Percentiles rank a stretch among this genome's conserved stretches.
Evolutionary conservation across 2,329 filamentous ascomycete species (phyloP).

Genomic region (Paraphoma chrysanthemicola): DNA sequence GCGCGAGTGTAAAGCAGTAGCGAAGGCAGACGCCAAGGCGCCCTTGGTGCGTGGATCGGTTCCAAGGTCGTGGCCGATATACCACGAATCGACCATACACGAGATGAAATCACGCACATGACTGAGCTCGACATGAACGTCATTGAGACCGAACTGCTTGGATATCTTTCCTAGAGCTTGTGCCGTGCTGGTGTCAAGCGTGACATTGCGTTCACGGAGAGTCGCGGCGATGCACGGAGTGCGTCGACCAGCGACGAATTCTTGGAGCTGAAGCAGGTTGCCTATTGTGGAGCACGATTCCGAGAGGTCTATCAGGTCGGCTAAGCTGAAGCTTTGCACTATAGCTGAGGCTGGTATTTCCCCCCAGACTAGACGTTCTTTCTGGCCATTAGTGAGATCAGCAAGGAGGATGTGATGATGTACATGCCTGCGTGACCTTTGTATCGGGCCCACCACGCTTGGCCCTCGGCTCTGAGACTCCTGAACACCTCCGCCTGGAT

Average conservation of each 20-base stretch:
- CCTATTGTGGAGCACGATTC: not conserved
- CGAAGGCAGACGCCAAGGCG: not conserved
- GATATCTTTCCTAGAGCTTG: not conserved
- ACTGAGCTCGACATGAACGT: not conserved
- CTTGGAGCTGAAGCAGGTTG: not conserved
- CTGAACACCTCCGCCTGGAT: too few species aligned
- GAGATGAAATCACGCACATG: not conserved
- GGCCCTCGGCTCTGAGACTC: too few species aligned
- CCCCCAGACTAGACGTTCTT: not conserved
- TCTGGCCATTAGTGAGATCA: not conserved
- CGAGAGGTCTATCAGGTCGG: not conserved
- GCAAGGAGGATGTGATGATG: not conserved
- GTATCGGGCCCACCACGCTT: conserved; percentile 5
- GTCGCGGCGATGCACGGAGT: not conserved
- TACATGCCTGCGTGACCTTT: conserved; percentile 1
- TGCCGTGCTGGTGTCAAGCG: not conserved
- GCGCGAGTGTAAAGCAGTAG: not conserved
- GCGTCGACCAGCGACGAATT: not conserved
- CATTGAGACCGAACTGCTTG: not conserved
- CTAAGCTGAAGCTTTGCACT: not conserved
- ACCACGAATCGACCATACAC: not conserved
- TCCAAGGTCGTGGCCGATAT: not conserved
- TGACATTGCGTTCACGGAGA: not conserved
- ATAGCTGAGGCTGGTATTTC: not conserved
- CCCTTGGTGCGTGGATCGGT: not conserved